Evolutionary conservation across 345 rosid genomes (phyloP).

Genomic region (Kernera saxatilis): DNA sequence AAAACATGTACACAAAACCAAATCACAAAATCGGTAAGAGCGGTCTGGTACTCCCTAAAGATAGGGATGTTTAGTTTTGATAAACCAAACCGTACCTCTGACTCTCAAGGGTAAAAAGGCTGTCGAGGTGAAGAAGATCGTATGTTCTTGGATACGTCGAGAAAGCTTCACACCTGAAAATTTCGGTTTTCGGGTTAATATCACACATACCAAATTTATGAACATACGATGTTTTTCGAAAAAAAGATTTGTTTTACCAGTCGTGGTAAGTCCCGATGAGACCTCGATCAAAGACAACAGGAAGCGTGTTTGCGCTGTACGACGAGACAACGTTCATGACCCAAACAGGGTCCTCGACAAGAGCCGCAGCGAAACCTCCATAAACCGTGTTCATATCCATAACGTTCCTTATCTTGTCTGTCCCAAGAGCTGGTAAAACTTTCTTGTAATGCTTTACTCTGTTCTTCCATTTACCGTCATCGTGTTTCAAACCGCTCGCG

Average conservation of each 20-base stretch:
- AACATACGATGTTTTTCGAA: background rate
- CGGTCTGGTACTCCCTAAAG: background rate
- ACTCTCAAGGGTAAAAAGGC: slow-evolving; percentile 84
- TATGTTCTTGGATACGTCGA: slow-evolving; percentile 97
- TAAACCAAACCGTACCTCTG: slow-evolving; percentile 50
- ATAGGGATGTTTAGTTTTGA: background rate
- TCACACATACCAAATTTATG: background rate
- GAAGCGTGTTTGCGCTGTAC: slow-evolving; percentile 64
- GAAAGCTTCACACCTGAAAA: slow-evolving; percentile 89
- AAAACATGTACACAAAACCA: background rate
- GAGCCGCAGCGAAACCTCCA: slow-evolving; percentile 85
- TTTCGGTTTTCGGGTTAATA: slow-evolving; percentile 12
- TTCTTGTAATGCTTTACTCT: slow-evolving; percentile 88
- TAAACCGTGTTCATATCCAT: slow-evolving; percentile 97
- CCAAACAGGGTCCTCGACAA: slow-evolving; percentile 80
- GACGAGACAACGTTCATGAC: slow-evolving; percentile 97
- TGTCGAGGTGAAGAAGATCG: slow-evolving; percentile 93
- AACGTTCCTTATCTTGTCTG: slow-evolving; percentile 75
- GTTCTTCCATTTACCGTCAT: slow-evolving; percentile 77
- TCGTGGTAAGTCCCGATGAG: slow-evolving; percentile 89
- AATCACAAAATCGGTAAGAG: background rate
- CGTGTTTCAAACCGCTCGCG: slow-evolving; percentile 54
- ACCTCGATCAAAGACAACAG: slow-evolving; percentile 87
- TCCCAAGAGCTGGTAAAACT: slow-evolving; percentile 72
- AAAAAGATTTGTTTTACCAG: slow-evolving; percentile 43